These are phyloP conservation scores for Capsicum baccatum DNA, from an alignment of 257 asterid species.

Conservation along the genomic window DNA sequence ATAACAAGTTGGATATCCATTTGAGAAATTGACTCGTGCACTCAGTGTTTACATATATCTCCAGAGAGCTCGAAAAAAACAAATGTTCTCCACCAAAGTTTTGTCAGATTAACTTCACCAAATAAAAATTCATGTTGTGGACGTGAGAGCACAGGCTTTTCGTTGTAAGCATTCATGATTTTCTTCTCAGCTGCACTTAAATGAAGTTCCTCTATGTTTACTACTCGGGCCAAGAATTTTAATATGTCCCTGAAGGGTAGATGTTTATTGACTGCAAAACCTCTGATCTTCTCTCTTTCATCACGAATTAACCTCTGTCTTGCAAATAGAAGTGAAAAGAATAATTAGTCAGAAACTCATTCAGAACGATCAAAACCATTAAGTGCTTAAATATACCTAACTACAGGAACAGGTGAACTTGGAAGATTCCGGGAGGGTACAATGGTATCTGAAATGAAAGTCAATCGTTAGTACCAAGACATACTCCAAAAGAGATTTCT, in stretches of 20 bases:
- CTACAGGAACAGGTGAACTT: constrained; percentile 13
- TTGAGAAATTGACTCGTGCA: background rate
- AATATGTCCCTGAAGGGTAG: constrained; percentile 27
- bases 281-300: constrained; percentile 25
- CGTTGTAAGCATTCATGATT: constrained; percentile 25
- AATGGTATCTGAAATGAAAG: constrained; percentile 66
- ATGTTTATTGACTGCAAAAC: constrained; percentile 20
- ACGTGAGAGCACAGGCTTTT: constrained; percentile 28
- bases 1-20: background rate
- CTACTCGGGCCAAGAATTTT: constrained; percentile 29
- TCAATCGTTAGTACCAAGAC: background rate
- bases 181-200: constrained; percentile 26
- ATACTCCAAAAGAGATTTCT: background rate
- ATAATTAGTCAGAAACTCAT: constrained; percentile 6
- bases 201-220: constrained; percentile 31
- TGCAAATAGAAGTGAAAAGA: constrained; percentile 10
- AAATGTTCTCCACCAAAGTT: background rate
- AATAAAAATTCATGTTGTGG: constrained; percentile 34
- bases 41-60: background rate
- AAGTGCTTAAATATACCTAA: background rate
- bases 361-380: background rate
- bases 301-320: constrained; percentile 58
- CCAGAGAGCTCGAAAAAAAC: background rate
- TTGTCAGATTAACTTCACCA: background rate
- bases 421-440: constrained; percentile 77